These are phyloP conservation scores for Debaryomyces fabryi DNA, from an alignment of 1,139 yeast genomes.

Conservation along the genomic window DNA sequence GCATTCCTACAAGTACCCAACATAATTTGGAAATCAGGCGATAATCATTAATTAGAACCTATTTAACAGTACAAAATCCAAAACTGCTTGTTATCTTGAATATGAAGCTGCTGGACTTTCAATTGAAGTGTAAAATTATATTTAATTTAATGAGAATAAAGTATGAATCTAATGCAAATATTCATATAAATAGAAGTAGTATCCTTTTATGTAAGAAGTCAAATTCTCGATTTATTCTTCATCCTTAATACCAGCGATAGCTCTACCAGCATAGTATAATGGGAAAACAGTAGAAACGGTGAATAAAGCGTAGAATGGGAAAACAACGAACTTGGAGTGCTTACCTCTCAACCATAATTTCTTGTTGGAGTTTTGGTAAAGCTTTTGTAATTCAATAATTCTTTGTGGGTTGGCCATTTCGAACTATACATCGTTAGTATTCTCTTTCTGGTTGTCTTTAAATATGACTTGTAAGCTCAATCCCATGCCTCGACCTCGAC, in stretches of 20 bases:
- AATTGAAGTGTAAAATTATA: constrained; percentile 1
- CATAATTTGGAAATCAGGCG: background rate
- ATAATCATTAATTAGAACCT: constrained; percentile 2
- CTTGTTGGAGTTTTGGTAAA: constrained; percentile 70
- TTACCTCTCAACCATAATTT: constrained; percentile 75
- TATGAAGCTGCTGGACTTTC: background rate
- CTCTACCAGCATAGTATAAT: constrained; percentile 78
- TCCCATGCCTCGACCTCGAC: background rate
- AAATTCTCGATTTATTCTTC: constrained; percentile 20
- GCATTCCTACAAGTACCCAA: background rate
- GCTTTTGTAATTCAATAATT: constrained; percentile 74
- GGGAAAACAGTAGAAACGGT: constrained; percentile 72
- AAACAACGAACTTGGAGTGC: constrained; percentile 78
- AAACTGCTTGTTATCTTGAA: background rate
- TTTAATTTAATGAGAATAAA: constrained; percentile 5
- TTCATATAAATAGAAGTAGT: constrained; percentile 4
- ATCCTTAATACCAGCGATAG: constrained; percentile 70
- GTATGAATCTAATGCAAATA: constrained; percentile 7
- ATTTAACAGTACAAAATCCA: background rate
- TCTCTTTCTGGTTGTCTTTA: constrained; percentile 20
- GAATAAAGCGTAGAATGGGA: constrained; percentile 89
- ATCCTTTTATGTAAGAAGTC: background rate
- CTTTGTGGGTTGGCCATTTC: constrained; percentile 46
- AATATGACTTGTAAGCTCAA: background rate
- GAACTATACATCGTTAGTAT: constrained; percentile 14